phyloP scores from a whole-genome alignment of 2,329 filamentous ascomycete genomes.

The Helotiales sp. region DNA sequence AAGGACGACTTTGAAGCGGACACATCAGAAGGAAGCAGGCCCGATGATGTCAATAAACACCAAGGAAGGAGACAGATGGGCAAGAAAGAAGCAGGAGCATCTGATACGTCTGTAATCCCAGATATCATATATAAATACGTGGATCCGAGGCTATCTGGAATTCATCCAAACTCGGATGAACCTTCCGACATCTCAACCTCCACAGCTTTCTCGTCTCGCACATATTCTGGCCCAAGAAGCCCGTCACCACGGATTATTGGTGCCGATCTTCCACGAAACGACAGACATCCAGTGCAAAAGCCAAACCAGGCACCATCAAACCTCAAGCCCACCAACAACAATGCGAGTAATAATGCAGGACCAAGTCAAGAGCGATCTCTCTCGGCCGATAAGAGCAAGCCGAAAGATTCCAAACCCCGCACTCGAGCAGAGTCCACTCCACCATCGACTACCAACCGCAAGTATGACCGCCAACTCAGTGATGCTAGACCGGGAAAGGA shows the following conservation, averaged over 20 bases:
- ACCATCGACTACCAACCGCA: background rate
- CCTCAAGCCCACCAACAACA: background rate
- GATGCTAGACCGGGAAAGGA: conserved; percentile 8
- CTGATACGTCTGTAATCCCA: background rate
- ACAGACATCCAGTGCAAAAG: too few relatives aligned
- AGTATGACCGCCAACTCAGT: conserved; percentile 1
- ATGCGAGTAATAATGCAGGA: background rate
- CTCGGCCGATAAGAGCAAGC: background rate
- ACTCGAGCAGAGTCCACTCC: background rate
- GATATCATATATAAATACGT: background rate
- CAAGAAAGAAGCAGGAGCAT: background rate
- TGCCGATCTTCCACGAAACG: too few relatives aligned
- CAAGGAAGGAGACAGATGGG: background rate
- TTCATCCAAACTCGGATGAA: background rate
- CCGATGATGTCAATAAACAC: background rate
- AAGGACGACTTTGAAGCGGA: background rate
- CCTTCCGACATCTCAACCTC: background rate
- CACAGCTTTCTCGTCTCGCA: background rate
- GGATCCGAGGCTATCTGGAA: background rate
- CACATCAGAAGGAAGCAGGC: background rate
- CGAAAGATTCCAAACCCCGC: background rate
- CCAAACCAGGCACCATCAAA: background rate
- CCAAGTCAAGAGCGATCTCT: background rate
- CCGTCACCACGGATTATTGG: background rate
- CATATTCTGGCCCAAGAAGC: background rate